These are phyloP conservation scores for Rhizopogon salebrosus DNA, from an alignment of 768 basidiomycete species.

Conservation along the genomic window DNA sequence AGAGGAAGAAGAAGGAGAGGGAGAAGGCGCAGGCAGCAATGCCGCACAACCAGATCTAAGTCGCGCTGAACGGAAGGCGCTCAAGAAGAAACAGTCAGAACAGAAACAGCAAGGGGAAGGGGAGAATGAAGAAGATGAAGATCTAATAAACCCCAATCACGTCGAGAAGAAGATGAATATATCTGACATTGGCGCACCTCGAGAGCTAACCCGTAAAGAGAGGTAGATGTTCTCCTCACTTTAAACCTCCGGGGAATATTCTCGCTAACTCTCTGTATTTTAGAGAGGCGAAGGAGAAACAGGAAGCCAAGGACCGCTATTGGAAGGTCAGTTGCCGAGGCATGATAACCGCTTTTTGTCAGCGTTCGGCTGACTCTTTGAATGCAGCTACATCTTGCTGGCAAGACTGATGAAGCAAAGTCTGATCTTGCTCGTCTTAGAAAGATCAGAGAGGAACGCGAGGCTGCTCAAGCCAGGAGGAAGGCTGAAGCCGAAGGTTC, in stretches of 20 bases:
- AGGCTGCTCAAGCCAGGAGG: slow-evolving; percentile 81
- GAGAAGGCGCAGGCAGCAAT: slow-evolving; percentile 20
- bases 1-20: slow-evolving; percentile 26
- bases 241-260: background rate
- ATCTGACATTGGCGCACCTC: slow-evolving; percentile 62
- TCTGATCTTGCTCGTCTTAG: slow-evolving; percentile 80
- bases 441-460: slow-evolving; percentile 83
- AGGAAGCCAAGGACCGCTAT: slow-evolving; percentile 82
- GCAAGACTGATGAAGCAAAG: slow-evolving; percentile 91
- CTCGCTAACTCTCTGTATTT: background rate
- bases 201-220: slow-evolving; percentile 60
- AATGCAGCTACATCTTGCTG: slow-evolving; percentile 59
- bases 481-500: slow-evolving; percentile 85
- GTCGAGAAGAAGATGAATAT: slow-evolving; percentile 71
- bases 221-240: slow-evolving; percentile 34
- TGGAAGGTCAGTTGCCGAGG: slow-evolving; percentile 57
- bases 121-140: slow-evolving; percentile 57
- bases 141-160: slow-evolving; percentile 78
- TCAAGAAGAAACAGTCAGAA: slow-evolving; percentile 77
- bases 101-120: slow-evolving; percentile 34
- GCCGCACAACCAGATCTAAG: slow-evolving; percentile 51
- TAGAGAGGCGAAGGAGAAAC: slow-evolving; percentile 90
- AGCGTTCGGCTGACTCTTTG: background rate
- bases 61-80: slow-evolving; percentile 67
- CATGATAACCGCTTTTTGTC: background rate